Evolutionary conservation across 2,329 filamentous ascomycete genomes (phyloP).

Genomic region (Fusarium praegraminearum): DNA sequence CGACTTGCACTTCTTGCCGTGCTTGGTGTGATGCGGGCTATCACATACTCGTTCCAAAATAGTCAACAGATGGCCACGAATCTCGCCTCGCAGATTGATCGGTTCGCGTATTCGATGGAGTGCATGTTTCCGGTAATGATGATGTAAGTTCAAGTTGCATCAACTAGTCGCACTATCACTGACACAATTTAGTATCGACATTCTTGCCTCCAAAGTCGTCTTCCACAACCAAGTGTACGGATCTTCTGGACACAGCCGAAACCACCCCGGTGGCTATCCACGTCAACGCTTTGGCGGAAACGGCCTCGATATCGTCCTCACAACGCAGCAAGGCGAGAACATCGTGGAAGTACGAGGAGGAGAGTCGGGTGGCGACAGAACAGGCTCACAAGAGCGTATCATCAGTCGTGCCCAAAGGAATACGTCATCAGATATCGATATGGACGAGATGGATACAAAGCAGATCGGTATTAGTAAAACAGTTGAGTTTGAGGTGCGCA

Average conservation of each 20-base stretch:
- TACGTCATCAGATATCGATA: conserved; percentile 40
- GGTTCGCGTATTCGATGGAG: conserved; percentile 57
- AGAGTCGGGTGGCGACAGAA: conserved; percentile 8
- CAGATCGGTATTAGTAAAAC: conserved; percentile 44
- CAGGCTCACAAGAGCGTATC: conserved; percentile 43
- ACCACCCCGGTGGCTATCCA: conserved; percentile 12
- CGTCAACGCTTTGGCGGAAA: conserved; percentile 29
- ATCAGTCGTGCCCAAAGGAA: conserved; percentile 36
- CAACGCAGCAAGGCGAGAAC: conserved; percentile 40
- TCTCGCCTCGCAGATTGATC: conserved; percentile 54
- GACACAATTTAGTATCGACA: conserved; percentile 47
- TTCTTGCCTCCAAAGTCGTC: conserved; percentile 52
- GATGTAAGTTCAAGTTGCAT: conserved; percentile 47
- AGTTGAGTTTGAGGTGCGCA: conserved; percentile 39
- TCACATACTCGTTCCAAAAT: conserved; percentile 57
- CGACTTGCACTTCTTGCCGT: conserved; percentile 55
- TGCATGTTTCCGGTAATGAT: conserved; percentile 58
- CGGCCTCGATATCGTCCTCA: conserved; percentile 33
- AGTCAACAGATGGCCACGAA: conserved; percentile 54
- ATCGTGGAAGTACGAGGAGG: conserved; percentile 42
- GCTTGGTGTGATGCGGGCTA: conserved; percentile 55
- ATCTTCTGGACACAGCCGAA: conserved; percentile 37
- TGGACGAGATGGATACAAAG: conserved; percentile 43
- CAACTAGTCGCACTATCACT: background rate
- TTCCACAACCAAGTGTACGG: conserved; percentile 46